Evolutionary conservation across 305 asterid genomes (phyloP).

Genomic region (Fraxinus velutina): DNA sequence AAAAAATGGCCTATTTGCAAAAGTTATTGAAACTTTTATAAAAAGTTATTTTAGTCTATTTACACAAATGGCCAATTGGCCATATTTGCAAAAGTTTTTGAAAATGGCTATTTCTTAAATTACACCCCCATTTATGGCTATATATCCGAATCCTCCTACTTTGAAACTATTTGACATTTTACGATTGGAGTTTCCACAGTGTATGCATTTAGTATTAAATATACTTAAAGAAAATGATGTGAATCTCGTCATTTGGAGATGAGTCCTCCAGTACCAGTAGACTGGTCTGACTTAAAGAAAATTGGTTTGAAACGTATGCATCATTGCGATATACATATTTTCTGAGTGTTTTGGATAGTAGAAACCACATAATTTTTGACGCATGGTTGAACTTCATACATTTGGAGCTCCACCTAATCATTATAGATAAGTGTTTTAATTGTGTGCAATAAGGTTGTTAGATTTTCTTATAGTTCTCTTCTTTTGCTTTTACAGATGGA

Average conservation of each 20-base stretch:
- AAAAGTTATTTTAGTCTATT: background rate
- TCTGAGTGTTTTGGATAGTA: background rate
- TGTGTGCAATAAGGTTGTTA: background rate
- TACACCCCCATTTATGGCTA: background rate
- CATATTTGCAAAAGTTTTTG: background rate
- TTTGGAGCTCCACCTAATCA: background rate
- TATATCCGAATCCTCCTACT: background rate
- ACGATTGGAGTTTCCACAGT: background rate
- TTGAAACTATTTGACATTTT: background rate
- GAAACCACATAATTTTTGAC: background rate
- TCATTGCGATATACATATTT: background rate
- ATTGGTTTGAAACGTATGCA: background rate
- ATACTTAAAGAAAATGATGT: background rate
- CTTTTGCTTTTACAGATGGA: slow-evolving; percentile 54
- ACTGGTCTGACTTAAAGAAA: background rate
- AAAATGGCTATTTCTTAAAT: background rate
- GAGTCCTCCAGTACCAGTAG: background rate
- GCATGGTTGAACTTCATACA: background rate
- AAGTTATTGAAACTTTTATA: background rate
- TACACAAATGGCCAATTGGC: background rate
- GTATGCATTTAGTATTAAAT: background rate
- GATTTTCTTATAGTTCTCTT: slow-evolving; percentile 23
- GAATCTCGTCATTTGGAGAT: background rate
- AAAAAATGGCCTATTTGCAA: background rate
- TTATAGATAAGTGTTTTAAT: slow-evolving; percentile 9